Evolutionary conservation across 2,329 filamentous ascomycete species (phyloP).

Genomic region (Drechslera avenae): DNA sequence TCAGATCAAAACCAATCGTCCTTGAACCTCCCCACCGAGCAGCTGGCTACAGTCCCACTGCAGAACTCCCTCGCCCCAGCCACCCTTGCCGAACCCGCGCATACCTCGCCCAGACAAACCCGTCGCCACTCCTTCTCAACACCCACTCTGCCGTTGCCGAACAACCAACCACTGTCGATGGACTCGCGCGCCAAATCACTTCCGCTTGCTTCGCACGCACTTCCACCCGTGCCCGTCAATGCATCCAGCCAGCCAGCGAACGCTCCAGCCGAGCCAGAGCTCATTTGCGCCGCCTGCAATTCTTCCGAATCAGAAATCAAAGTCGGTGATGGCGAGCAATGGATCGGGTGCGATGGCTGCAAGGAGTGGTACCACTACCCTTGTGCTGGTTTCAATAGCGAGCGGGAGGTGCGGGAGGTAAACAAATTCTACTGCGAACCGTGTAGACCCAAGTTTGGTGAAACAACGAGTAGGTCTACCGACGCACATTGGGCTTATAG

Average conservation of each 20-base stretch:
- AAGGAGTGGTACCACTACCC: slow-evolving; percentile 71
- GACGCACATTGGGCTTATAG: slow-evolving; percentile 27
- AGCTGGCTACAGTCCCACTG: slow-evolving; percentile 13
- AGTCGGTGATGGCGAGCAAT: slow-evolving; percentile 62
- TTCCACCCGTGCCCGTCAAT: slow-evolving; percentile 16
- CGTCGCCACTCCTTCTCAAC: slow-evolving; percentile 43
- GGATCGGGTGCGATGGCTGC: slow-evolving; percentile 72
- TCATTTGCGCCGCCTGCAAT: slow-evolving; percentile 63
- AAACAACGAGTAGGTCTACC: slow-evolving; percentile 61
- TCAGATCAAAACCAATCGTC: slow-evolving; percentile 43
- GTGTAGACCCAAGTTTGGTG: slow-evolving; percentile 65
- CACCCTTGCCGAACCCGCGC: slow-evolving; percentile 14
- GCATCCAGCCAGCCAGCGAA: slow-evolving; percentile 13
- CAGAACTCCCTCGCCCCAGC: slow-evolving; percentile 10
- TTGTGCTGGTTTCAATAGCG: slow-evolving; percentile 69
- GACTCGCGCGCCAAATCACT: slow-evolving; percentile 39
- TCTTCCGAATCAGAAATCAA: slow-evolving; percentile 59
- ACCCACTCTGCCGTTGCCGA: slow-evolving; percentile 11
- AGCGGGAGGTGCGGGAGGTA: slow-evolving; percentile 66
- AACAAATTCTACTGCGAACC: slow-evolving; percentile 69
- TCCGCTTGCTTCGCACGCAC: slow-evolving; percentile 31
- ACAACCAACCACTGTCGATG: slow-evolving; percentile 4
- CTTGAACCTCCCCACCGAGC: slow-evolving; percentile 39
- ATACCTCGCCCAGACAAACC: slow-evolving; percentile 11
- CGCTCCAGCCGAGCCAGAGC: slow-evolving; percentile 42